Evolutionary conservation across 2,329 filamentous ascomycete genomes (phyloP).

Genomic region (Pyrenochaeta sp.): DNA sequence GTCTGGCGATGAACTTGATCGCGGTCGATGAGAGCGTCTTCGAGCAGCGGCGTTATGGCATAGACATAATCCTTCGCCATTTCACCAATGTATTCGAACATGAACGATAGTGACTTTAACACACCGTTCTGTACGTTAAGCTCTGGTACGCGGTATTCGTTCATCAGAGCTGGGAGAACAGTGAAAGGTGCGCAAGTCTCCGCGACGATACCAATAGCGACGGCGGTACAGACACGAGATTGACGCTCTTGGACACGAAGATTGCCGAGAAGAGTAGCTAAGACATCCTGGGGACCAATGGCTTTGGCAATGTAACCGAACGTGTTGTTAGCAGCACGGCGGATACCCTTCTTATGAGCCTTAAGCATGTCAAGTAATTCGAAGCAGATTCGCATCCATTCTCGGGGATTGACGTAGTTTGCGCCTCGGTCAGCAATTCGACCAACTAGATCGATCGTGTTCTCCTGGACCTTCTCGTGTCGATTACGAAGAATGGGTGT

Average conservation of each 20-base stretch:
- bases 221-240: conserved; percentile 96
- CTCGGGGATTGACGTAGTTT: conserved; percentile 93
- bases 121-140: conserved; percentile 99
- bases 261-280: conserved; percentile 96
- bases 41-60: conserved; percentile 91
- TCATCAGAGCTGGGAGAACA: conserved; percentile 98
- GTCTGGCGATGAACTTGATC: conserved; percentile 98
- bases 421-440: conserved; percentile 97
- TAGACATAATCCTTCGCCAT: conserved; percentile 99
- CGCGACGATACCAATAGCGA: conserved; percentile 97
- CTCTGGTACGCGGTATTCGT: conserved; percentile 97
- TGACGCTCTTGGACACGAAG: conserved; percentile 96
- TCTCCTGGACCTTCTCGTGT: conserved; percentile 99
- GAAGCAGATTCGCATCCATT: conserved; percentile 99
- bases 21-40: conserved; percentile 96
- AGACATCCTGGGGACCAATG: conserved; percentile 95
- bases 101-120: conserved; percentile 93
- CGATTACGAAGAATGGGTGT: conserved; percentile 98
- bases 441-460: conserved; percentile 96
- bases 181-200: conserved; percentile 99
- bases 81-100: conserved; percentile 99
- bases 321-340: conserved; percentile 97
- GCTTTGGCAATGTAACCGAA: conserved; percentile 99
- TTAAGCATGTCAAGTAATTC: conserved; percentile 99
- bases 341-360: conserved; percentile 99